Evolutionary conservation across 768 basidiomycete species (phyloP), one percentile per base, ranked within the genome.

Genomic region (Amanita muscaria): DNA sequence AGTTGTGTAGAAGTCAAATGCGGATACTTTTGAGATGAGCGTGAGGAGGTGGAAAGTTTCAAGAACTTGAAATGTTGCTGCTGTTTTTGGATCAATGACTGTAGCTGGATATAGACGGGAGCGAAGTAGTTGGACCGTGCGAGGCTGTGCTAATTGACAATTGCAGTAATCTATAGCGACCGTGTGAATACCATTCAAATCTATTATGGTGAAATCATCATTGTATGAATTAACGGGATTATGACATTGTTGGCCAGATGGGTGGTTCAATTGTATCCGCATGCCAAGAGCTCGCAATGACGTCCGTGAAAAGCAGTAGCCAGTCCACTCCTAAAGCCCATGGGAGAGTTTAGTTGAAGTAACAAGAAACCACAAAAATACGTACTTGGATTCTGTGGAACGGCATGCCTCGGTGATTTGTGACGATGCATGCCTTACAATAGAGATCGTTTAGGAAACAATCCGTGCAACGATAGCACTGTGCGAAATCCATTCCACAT

Each of bases 331-430:
- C 39, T 40, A 40, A 29, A 6, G 7, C 6, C 12, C 7, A 29
- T 29, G 8, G 4, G 12, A 29, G 27, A 29, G 6, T 29, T 6
- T 29, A 36, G 6, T 36, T 36, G 12, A 11, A 31, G 2, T 35
- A n/a, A 6, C n/a, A 33, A 19, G 24, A n/a, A n/a, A n/a, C n/a
- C n/a, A n/a, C n/a, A 1, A 8, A 12, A 3, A 7, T 4, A 42
- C 42, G 5, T 4, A 53, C 53, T 50, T 52, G 42, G 4, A 58
- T 24, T 16, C 44, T 37, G 38, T 58, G 56, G 5, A 56, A 42
- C 0, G 51, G 57, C 12, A 9, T 40, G 7, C 15, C 15, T 5
- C 2, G 19, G 12, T 57, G 54, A 4, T 42, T 19, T 14, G 18
- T 3, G 0, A 55, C n/a, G 22, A 48, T 24, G 25, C 56, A 58